These are phyloP conservation scores for Acanthamoeba castellanii DNA, from an alignment of 208 protist genomes.

Conservation along the genomic window DNA sequence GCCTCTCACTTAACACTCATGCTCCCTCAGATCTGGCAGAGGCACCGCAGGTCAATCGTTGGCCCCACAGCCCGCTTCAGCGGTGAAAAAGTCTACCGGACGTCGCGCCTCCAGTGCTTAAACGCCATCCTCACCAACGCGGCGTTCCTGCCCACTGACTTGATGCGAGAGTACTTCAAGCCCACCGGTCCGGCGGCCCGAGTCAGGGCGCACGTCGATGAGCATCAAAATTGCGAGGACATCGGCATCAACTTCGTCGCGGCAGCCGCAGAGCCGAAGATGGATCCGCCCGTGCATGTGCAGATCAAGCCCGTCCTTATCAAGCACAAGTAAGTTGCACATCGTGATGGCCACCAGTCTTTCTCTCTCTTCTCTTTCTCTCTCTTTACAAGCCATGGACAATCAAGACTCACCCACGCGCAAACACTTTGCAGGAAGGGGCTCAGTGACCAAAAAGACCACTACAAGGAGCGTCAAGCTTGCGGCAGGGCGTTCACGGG, in stretches of 20 bases:
- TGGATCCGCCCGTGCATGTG: neutral
- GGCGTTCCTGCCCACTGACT: neutral
- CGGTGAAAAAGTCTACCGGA: too few relatives aligned
- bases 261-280: neutral
- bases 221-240: neutral
- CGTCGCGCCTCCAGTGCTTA: too few relatives aligned
- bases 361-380: too few relatives aligned
- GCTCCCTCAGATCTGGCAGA: neutral
- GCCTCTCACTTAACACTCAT: neutral
- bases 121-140: neutral
- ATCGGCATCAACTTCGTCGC: neutral
- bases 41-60: neutral
- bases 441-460: neutral
- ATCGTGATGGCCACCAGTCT: too few relatives aligned
- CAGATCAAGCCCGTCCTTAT: neutral
- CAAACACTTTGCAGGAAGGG: neutral
- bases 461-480: neutral
- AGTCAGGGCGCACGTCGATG: neutral
- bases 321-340: neutral
- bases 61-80: too few relatives aligned
- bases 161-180: neutral
- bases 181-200: too few relatives aligned
- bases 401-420: too few relatives aligned
- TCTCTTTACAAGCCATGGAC: too few relatives aligned
- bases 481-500: neutral